Conservation (phyloP, 2,329 filamentous ascomycete species). For the Tolypocladium paradoxum region DNA sequence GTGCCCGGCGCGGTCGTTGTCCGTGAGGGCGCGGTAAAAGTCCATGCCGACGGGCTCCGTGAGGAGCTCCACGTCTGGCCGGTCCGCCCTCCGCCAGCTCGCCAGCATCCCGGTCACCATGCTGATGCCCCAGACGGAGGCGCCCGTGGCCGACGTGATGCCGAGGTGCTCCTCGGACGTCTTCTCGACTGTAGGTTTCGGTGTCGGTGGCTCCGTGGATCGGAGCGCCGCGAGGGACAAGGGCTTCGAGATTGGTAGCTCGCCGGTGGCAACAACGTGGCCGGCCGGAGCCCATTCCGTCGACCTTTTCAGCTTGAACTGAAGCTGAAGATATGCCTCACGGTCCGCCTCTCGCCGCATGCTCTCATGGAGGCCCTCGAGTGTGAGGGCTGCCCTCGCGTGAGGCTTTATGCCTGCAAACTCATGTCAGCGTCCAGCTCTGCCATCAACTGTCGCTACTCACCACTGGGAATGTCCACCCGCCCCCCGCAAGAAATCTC, state of each 20-base stretch:
- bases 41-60: slow-evolving; percentile 34
- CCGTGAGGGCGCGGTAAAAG: slow-evolving; percentile 55
- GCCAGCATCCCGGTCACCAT: slow-evolving; percentile 28
- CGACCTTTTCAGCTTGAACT: slow-evolving; percentile 30
- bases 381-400: slow-evolving; percentile 20
- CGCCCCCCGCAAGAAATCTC: slow-evolving; percentile 17
- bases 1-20: slow-evolving; percentile 51
- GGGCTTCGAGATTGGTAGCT: slow-evolving; percentile 29
- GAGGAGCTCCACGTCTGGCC: slow-evolving; percentile 26
- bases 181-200: slow-evolving; percentile 12
- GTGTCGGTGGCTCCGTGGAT: slow-evolving; percentile 6
- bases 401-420: slow-evolving; percentile 32
- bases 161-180: slow-evolving; percentile 13
- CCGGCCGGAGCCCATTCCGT: slow-evolving; percentile 41
- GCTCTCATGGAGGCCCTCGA: slow-evolving; percentile 19
- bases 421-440: not conserved
- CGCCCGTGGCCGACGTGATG: slow-evolving; percentile 23
- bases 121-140: slow-evolving; percentile 32
- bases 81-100: slow-evolving; percentile 26
- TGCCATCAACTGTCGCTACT: slow-evolving; percentile 2
- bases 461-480: slow-evolving; percentile 30
- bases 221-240: slow-evolving; percentile 14
- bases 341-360: slow-evolving; percentile 10
- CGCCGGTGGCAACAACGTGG: slow-evolving; percentile 40
- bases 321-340: slow-evolving; percentile 37